Evolutionary conservation across 148 eudicot genomes (phyloP).

Genomic region (Dianthus caryophyllus): DNA sequence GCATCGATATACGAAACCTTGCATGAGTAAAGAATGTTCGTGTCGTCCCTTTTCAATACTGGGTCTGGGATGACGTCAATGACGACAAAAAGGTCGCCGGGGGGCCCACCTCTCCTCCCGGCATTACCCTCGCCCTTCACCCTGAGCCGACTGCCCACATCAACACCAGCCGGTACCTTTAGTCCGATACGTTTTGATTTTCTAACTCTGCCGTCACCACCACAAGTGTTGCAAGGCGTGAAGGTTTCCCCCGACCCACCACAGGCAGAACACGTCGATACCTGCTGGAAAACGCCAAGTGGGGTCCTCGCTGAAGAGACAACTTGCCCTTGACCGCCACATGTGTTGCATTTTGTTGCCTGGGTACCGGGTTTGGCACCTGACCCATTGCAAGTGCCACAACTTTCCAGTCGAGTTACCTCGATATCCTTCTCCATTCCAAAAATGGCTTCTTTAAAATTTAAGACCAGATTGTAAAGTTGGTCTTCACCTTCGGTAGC

Average conservation of each 20-base stretch:
- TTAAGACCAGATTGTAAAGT: conserved; percentile 61
- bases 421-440: conserved; percentile 91
- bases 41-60: conserved; percentile 73
- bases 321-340: conserved; percentile 98
- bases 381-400: conserved; percentile 85
- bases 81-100: conserved; percentile 77
- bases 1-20: conserved; percentile 88
- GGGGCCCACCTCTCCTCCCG: conserved; percentile 83
- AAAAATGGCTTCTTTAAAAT: conserved; percentile 91
- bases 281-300: conserved; percentile 89
- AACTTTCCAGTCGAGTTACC: conserved; percentile 63
- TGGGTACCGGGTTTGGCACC: conserved; percentile 90
- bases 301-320: conserved; percentile 82
- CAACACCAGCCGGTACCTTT: conserved; percentile 93
- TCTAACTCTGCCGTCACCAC: conserved; percentile 77
- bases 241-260: conserved; percentile 69
- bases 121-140: conserved; percentile 84
- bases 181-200: conserved; percentile 78
- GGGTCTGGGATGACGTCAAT: conserved; percentile 71
- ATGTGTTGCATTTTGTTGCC: conserved; percentile 58
- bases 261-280: conserved; percentile 79
- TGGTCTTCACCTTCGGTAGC: conserved; percentile 87
- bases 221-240: conserved; percentile 77
- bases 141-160: conserved; percentile 75
- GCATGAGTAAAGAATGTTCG: conserved; percentile 72